Evolutionary conservation across 192 early-diverging fungal genomes (phyloP).

Genomic region (Phycomyces blakesleeanus): DNA sequence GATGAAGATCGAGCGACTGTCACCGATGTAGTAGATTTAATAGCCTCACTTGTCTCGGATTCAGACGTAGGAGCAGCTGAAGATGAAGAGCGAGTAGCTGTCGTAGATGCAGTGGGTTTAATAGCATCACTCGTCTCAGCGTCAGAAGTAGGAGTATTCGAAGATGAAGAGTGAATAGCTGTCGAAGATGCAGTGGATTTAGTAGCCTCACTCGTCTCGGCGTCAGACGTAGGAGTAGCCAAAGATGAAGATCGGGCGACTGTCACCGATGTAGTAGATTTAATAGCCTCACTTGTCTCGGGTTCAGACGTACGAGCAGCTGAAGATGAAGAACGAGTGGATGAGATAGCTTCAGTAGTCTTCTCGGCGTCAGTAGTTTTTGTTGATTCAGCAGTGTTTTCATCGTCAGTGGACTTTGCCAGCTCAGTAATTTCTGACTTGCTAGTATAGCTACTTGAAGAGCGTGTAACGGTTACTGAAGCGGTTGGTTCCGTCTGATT

Average conservation of each 20-base stretch:
- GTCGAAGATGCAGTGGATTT: not conserved
- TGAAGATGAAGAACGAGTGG: not conserved
- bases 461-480: no score
- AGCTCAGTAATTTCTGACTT: not conserved
- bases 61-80: not conserved
- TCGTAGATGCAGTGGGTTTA: not conserved
- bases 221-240: no score
- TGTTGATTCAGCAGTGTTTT: not conserved
- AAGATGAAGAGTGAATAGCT: not conserved
- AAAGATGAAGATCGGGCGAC: no score
- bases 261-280: not conserved
- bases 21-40: not conserved
- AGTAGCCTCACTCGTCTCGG: not conserved
- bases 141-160: not conserved
- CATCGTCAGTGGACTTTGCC: not conserved
- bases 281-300: not conserved
- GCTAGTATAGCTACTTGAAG: not conserved
- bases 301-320: not conserved
- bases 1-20: not conserved
- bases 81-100: not conserved
- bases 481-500: no score
- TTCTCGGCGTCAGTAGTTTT: not conserved
- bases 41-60: not conserved
- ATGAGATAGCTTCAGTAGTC: not conserved
- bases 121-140: not conserved